Conservation (phyloP, 1,284 basidiomycete genomes). For the Pseudozyma thailandica region DNA sequence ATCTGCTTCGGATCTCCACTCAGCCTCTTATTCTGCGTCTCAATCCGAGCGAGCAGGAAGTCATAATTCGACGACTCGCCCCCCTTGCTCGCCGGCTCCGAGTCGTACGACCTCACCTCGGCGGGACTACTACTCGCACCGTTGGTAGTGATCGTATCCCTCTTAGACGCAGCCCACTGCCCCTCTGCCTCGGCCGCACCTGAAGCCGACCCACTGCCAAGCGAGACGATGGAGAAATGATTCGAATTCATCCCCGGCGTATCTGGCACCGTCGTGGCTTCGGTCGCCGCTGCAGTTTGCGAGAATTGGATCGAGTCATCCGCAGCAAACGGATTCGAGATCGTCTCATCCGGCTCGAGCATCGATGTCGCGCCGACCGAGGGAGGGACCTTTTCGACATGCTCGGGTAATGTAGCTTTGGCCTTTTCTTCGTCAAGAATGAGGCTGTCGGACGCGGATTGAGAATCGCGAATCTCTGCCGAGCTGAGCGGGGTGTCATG, state of each 20-base stretch:
- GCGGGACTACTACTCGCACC: constrained; percentile 12
- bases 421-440: constrained; percentile 47
- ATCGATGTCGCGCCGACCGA: constrained; percentile 61
- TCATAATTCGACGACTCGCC: constrained; percentile 47
- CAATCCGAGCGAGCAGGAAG: constrained; percentile 54
- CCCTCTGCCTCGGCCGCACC: neutral
- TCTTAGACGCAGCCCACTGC: constrained; percentile 13
- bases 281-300: neutral
- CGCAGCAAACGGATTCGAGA: constrained; percentile 59
- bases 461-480: constrained; percentile 38
- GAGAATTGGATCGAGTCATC: constrained; percentile 24
- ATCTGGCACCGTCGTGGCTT: constrained; percentile 14
- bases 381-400: constrained; percentile 45
- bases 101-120: constrained; percentile 13
- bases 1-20: constrained; percentile 59
- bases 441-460: constrained; percentile 26
- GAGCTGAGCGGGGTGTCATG: constrained; percentile 30
- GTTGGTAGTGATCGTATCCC: constrained; percentile 37
- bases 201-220: constrained; percentile 30
- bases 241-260: constrained; percentile 40
- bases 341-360: constrained; percentile 59
- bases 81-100: constrained; percentile 6
- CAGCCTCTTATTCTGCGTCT: constrained; percentile 56
- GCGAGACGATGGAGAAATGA: constrained; percentile 53
- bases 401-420: constrained; percentile 26